Percentiles rank a stretch among this genome's conserved stretches.
Evolutionary conservation across 495 filamentous ascomycete genomes (phyloP).

Genomic region (Annulohypoxylon moriforme): DNA sequence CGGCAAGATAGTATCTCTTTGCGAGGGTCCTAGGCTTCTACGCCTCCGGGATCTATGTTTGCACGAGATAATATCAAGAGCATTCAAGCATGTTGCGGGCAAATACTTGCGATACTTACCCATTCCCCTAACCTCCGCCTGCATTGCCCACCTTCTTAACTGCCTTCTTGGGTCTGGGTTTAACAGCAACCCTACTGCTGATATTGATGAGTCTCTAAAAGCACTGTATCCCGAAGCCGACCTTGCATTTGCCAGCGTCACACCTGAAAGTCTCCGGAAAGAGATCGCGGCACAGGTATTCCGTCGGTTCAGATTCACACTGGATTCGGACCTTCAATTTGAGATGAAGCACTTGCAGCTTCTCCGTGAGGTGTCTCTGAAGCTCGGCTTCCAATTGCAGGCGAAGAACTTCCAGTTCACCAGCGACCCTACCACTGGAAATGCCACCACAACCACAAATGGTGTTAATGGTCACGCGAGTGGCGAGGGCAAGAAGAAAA

Average conservation of each 20-base stretch:
- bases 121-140: constrained; percentile 76
- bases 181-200: constrained; percentile 79
- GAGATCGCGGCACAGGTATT: constrained; percentile 78
- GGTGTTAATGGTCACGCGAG: constrained; percentile 52
- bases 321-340: constrained; percentile 73
- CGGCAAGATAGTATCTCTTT: constrained; percentile 78
- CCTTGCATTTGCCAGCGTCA: constrained; percentile 80
- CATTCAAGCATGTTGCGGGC: constrained; percentile 92
- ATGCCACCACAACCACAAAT: constrained; percentile 35
- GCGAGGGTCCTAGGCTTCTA: constrained; percentile 75
- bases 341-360: constrained; percentile 80
- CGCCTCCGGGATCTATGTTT: constrained; percentile 79
- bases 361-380: constrained; percentile 88
- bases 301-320: constrained; percentile 78
- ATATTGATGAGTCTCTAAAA: constrained; percentile 78
- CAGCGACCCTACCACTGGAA: constrained; percentile 29
- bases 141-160: constrained; percentile 90
- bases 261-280: constrained; percentile 73
- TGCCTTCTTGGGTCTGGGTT: constrained; percentile 85
- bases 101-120: constrained; percentile 84
- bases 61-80: constrained; percentile 93
- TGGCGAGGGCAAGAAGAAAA: constrained; percentile 74
- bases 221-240: constrained; percentile 85
- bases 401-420: constrained; percentile 83
- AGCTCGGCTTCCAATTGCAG: constrained; percentile 89